Evolutionary conservation across 495 filamentous ascomycete genomes (phyloP).

Genomic region (Glutinoglossum americanum): DNA sequence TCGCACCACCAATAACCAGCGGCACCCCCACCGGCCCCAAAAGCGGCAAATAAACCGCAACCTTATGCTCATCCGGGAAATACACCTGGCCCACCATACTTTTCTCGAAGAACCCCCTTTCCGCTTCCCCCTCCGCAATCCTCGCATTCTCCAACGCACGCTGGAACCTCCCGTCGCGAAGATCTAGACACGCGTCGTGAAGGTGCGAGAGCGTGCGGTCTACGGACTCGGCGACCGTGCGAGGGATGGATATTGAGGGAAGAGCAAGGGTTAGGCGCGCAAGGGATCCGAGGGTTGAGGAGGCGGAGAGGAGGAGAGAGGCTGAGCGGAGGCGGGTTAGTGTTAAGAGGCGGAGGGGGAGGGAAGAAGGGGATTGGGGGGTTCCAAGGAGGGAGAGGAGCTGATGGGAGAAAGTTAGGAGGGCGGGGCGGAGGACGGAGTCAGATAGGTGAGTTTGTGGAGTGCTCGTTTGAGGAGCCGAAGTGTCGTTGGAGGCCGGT

Average conservation of each 20-base stretch:
- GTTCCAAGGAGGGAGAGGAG: constrained; percentile 76
- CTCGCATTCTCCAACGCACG: constrained; percentile 54
- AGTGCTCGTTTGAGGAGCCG: constrained; percentile 15
- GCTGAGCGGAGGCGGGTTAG: constrained; percentile 65
- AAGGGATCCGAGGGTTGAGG: constrained; percentile 81
- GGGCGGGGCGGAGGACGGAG: constrained; percentile 48
- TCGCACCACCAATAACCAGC: constrained; percentile 57
- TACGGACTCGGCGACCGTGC: constrained; percentile 67
- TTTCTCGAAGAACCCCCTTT: constrained; percentile 94
- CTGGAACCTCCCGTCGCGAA: constrained; percentile 41
- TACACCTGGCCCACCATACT: constrained; percentile 97
- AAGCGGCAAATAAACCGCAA: constrained; percentile 88
- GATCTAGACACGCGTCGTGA: constrained; percentile 47
- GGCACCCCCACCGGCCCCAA: constrained; percentile 86
- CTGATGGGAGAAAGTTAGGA: constrained; percentile 81
- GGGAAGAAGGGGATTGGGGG: constrained; percentile 50
- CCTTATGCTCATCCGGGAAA: constrained; percentile 95
- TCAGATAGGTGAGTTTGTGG: constrained; percentile 28
- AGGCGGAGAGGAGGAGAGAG: constrained; percentile 72
- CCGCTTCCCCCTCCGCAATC: constrained; percentile 71
- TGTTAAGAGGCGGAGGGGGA: constrained; percentile 70
- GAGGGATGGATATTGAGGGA: constrained; percentile 75
- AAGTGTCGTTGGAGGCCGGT: constrained; percentile 16
- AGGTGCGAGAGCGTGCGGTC: constrained; percentile 58
- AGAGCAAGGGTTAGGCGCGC: constrained; percentile 69